Evolutionary conservation across 2,329 filamentous ascomycete genomes (phyloP).

Genomic region (Madurella fahalii): DNA sequence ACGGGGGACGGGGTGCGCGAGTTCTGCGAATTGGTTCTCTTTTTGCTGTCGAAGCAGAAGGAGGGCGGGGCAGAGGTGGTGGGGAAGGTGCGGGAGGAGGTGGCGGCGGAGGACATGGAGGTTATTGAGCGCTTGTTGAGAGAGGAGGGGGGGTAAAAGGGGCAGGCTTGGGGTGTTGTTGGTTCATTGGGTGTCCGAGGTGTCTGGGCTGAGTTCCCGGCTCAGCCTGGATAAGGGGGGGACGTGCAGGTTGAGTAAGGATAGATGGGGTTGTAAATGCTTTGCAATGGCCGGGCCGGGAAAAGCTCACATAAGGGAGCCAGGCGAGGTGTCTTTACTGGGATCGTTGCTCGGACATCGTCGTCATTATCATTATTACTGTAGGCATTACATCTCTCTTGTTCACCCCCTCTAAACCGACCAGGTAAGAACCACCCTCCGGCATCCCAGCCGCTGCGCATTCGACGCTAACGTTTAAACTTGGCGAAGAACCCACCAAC

Average conservation of each 20-base stretch:
- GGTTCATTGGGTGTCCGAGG: too few relatives aligned
- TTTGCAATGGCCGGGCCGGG: too few relatives aligned
- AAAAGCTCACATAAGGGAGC: too few relatives aligned
- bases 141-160: slow-evolving; percentile 34
- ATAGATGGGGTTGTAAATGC: too few relatives aligned
- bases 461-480: slow-evolving; percentile 38
- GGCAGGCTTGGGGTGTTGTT: neutral
- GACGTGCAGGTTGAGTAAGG: too few relatives aligned
- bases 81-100: slow-evolving; percentile 39
- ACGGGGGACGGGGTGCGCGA: slow-evolving; percentile 58
- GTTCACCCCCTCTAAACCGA: neutral
- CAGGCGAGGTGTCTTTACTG: neutral
- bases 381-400: neutral
- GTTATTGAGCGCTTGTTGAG: slow-evolving; percentile 48
- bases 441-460: neutral
- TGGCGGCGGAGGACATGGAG: slow-evolving; percentile 45
- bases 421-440: neutral
- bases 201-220: too few relatives aligned
- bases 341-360: neutral
- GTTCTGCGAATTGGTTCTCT: slow-evolving; percentile 54
- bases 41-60: slow-evolving; percentile 39
- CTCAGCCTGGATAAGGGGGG: too few relatives aligned
- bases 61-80: slow-evolving; percentile 26
- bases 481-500: slow-evolving; percentile 40
- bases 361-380: slow-evolving; percentile 6